Conservation (phyloP, 306 rosid species). For the Cucurbita pepo region DNA sequence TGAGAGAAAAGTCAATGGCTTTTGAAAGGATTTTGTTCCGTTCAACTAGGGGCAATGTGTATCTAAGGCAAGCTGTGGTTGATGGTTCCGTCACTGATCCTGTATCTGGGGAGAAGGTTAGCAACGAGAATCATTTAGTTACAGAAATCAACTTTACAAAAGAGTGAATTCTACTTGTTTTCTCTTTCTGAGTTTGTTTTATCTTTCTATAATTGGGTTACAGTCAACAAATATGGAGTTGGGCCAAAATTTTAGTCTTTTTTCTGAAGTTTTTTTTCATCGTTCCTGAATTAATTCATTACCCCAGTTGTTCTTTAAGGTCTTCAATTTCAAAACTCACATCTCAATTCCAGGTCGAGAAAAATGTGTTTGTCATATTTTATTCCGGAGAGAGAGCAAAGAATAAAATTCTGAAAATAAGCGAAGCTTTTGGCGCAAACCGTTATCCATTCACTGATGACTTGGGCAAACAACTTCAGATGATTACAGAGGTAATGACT, state of each 20-base stretch:
- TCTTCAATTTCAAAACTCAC: constrained; percentile 3
- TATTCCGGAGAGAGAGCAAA: constrained; percentile 77
- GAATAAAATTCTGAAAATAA: constrained; percentile 58
- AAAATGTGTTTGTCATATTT: constrained; percentile 70
- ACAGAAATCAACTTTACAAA: not conserved
- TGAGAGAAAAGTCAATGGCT: constrained; percentile 49
- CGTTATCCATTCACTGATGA: constrained; percentile 75
- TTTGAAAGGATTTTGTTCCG: constrained; percentile 69
- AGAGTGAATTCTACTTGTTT: not conserved
- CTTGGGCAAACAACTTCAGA: constrained; percentile 42
- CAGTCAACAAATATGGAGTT: not conserved
- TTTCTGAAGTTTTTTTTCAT: not conserved
- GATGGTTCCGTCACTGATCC: constrained; percentile 61
- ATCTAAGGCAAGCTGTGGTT: constrained; percentile 48
- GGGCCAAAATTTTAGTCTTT: not conserved
- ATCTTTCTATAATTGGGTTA: constrained; percentile 4
- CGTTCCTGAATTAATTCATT: not conserved
- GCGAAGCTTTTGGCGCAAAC: constrained; percentile 79
- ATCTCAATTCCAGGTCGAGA: constrained; percentile 41
- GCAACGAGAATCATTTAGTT: constrained; percentile 3
- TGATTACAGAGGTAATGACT: constrained; percentile 44
- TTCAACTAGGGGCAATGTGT: constrained; percentile 78
- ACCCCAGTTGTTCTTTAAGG: not conserved
- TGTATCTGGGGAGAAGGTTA: constrained; percentile 64
- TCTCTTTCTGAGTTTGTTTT: not conserved